Evolutionary conservation across 139 green algal genomes (phyloP), one percentile per base, ranked within the genome.

Genomic region (Chlamydomonas sp.): DNA sequence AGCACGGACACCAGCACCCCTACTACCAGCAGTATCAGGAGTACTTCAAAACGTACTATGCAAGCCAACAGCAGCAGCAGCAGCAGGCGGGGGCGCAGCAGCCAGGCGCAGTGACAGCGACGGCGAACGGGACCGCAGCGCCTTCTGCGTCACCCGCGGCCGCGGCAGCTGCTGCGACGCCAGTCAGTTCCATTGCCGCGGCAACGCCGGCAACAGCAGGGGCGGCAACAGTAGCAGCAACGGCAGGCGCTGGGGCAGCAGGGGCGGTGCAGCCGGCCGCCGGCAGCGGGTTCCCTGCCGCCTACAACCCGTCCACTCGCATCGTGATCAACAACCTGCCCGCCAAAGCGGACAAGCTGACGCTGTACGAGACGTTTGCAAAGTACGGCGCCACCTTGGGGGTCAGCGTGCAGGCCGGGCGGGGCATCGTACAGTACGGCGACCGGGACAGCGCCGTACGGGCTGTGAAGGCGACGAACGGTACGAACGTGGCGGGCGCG

Each of bases 291-390:
- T 49, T 49, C 31, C 62, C 63, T 10, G 6, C 16, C 15, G n/a
- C 64, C 79, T 85, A 77, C 80, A 85, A 78, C 31, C 80, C 80
- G 15, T 59, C 2, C 67, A n/a, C 31, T 58, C 80, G 80, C 1
- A 68, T 85, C 80, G 31, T 85, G 57, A 59, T 85, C 17, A n/a
- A 72, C 15, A 61, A 61, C 66, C 57, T 85, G 80, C 80, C 80
- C 16, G 67, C 57, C 17, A 60, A 85, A 15, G 58, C 67, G 49
- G 80, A 67, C n/a, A 85, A 85, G 80, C 80, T 85, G 17, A 5
- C 67, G 9, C 18, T 85, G 80, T 85, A 85, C 67, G 80, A 85
- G 16, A 67, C 16, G 14, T 85, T 85, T 59, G 67, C 80, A 58
- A 57, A 9, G 14, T 85, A 63, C 80, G 80, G 80, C 15, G 57